Percentiles rank a stretch among this genome's conserved stretches.
Evolutionary conservation across 1,284 basidiomycete species (phyloP).

Genomic region (Coniferiporia weirii): DNA sequence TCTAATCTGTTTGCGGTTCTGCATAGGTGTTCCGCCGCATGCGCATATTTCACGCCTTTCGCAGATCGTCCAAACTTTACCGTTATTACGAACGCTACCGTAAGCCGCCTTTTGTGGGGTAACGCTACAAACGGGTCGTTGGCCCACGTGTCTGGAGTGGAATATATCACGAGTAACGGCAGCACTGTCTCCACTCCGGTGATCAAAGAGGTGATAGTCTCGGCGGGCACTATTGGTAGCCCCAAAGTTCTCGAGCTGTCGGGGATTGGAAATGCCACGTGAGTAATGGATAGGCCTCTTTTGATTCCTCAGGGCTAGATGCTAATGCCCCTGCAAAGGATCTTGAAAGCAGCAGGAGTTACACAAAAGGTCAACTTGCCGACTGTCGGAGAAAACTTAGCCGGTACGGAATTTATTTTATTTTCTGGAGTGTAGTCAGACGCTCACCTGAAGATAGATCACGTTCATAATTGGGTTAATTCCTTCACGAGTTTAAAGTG

Average conservation of each 20-base stretch:
- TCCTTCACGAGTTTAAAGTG: constrained; percentile 16
- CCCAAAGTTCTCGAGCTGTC: constrained; percentile 28
- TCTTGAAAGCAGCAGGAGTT: constrained; percentile 4
- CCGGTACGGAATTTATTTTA: neutral
- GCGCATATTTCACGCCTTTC: constrained; percentile 18
- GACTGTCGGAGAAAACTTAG: constrained; percentile 8
- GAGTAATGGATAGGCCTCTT: constrained; percentile 1
- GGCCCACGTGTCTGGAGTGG: constrained; percentile 10
- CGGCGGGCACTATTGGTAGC: constrained; percentile 19
- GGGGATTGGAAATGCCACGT: constrained; percentile 25
- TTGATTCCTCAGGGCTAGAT: neutral
- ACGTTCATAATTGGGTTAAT: constrained; percentile 18
- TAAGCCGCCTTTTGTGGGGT: constrained; percentile 15
- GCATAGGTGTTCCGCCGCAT: constrained; percentile 19
- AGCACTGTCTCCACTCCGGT: constrained; percentile 6
- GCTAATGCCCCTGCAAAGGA: neutral
- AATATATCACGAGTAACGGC: constrained; percentile 15
- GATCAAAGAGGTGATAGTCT: constrained; percentile 16
- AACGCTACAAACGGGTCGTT: neutral
- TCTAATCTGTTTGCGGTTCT: neutral
- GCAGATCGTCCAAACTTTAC: constrained; percentile 15
- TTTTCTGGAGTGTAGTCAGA: neutral
- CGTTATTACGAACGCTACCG: constrained; percentile 14
- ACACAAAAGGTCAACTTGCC: neutral
- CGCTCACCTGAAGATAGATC: constrained; percentile 3